These are phyloP conservation scores for Alnus glutinosa DNA, from an alignment of 306 rosid species.

Conservation along the genomic window DNA sequence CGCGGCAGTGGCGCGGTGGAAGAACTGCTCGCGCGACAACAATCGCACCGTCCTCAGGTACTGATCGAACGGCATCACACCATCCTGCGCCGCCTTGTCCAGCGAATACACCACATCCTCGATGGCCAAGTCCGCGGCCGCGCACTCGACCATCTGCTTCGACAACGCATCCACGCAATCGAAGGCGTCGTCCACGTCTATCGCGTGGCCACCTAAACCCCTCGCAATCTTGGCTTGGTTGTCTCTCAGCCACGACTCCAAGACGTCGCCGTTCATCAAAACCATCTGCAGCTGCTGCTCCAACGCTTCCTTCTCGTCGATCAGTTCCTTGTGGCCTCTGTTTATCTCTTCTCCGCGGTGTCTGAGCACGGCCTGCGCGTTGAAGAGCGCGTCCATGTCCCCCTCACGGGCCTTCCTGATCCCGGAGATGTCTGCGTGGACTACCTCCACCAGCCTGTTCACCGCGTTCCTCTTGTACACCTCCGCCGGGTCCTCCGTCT, in stretches of 20 bases:
- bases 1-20: constrained; percentile 64
- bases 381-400: constrained; percentile 74
- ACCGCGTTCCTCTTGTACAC: constrained; percentile 62
- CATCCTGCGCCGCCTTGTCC: constrained; percentile 83
- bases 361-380: constrained; percentile 61
- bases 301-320: constrained; percentile 75
- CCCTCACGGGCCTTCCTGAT: constrained; percentile 67
- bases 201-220: constrained; percentile 28
- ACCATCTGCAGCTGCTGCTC: constrained; percentile 94
- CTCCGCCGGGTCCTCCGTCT: constrained; percentile 71
- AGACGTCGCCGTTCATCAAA: constrained; percentile 74
- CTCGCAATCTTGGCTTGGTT: constrained; percentile 55
- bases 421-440: constrained; percentile 49
- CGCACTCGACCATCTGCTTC: constrained; percentile 77
- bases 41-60: constrained; percentile 82
- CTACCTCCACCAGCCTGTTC: constrained; percentile 77
- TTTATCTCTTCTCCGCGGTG: constrained; percentile 59
- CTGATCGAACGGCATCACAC: constrained; percentile 73
- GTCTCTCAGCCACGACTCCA: constrained; percentile 80
- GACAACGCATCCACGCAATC: constrained; percentile 70
- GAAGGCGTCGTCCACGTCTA: constrained; percentile 57
- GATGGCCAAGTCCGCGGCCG: constrained; percentile 80
- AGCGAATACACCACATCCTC: constrained; percentile 78
- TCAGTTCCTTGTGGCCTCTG: constrained; percentile 71
- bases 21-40: constrained; percentile 85